Evolutionary conservation across 345 rosid genomes (phyloP).

Genomic region (Eutrema yunnanense): DNA sequence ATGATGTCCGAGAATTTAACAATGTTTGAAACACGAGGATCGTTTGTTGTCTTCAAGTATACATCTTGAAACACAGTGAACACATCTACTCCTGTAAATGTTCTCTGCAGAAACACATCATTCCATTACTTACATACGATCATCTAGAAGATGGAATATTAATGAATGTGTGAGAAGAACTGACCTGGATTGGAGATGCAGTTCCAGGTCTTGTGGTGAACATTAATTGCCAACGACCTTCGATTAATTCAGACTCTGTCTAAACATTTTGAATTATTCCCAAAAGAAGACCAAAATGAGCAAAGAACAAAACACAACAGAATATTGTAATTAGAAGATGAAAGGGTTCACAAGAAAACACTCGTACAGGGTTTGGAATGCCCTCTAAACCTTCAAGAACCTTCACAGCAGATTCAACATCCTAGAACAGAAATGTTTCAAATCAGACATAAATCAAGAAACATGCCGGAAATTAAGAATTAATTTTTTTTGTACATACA

Average conservation of each 20-base stretch:
- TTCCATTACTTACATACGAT: background rate
- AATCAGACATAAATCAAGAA: background rate
- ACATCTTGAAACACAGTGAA: slow-evolving; percentile 93
- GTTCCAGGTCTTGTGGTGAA: slow-evolving; percentile 97
- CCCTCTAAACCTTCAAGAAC: slow-evolving; percentile 69
- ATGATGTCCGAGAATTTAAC: slow-evolving; percentile 74
- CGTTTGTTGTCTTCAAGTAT: slow-evolving; percentile 55
- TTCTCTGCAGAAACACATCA: slow-evolving; percentile 51
- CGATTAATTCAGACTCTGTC: slow-evolving; percentile 71
- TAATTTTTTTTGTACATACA: slow-evolving; percentile 22
- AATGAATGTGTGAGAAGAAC: background rate
- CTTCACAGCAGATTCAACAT: slow-evolving; percentile 65
- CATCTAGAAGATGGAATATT: background rate
- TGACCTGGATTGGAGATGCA: slow-evolving; percentile 93
- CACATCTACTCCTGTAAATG: slow-evolving; percentile 85
- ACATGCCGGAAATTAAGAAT: background rate
- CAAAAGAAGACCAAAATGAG: background rate
- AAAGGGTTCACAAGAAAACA: background rate
- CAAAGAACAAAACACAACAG: background rate
- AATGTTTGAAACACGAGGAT: slow-evolving; percentile 86
- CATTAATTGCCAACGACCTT: slow-evolving; percentile 91
- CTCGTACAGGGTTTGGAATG: slow-evolving; percentile 61
- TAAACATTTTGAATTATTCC: slow-evolving; percentile 15
- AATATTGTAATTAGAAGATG: background rate
- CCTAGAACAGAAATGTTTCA: slow-evolving; percentile 35